phyloP scores from a whole-genome alignment of 31 red algal species.

The Bonnemaisonia californica region DNA sequence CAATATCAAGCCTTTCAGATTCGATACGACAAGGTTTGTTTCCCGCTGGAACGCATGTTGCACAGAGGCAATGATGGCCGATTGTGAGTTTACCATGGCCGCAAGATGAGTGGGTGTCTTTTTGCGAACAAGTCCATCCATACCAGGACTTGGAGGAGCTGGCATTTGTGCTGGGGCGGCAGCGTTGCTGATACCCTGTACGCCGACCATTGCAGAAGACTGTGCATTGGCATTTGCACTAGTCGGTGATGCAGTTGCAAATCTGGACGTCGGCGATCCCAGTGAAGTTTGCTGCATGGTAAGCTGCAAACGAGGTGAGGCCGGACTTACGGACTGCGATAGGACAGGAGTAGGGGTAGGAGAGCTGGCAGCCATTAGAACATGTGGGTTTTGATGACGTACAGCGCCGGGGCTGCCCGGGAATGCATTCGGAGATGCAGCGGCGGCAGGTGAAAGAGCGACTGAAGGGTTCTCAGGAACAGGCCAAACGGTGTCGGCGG shows the following conservation, averaged over 20 bases:
- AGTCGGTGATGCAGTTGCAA: neutral
- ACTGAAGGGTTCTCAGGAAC: conserved; percentile 44
- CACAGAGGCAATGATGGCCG: conserved; percentile 70
- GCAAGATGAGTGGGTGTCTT: conserved; percentile 60
- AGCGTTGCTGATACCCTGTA: neutral
- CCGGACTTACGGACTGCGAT: conserved; percentile 6
- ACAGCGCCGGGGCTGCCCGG: neutral
- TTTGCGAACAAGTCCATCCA: conserved; percentile 53
- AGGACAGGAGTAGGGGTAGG: neutral
- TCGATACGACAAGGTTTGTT: conserved; percentile 55
- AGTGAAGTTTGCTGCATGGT: neutral
- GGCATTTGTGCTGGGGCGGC: neutral
- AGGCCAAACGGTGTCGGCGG: conserved; percentile 73
- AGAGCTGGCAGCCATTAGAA: neutral
- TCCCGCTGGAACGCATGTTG: conserved; percentile 66
- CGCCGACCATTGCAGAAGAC: conserved; percentile 4
- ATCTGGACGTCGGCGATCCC: neutral
- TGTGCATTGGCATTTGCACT: conserved; percentile 12
- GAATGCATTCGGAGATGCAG: neutral
- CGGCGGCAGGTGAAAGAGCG: neutral
- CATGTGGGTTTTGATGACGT: neutral
- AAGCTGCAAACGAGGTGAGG: conserved; percentile 28
- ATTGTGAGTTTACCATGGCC: conserved; percentile 60
- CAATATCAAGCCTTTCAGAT: conserved; percentile 57
- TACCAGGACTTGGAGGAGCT: conserved; percentile 21